A percentile compares a stretch with the other conserved stretches of the same genome.
These are phyloP conservation scores for Pisolithus albus DNA, from an alignment of 768 basidiomycete species.

Conservation along the genomic window DNA sequence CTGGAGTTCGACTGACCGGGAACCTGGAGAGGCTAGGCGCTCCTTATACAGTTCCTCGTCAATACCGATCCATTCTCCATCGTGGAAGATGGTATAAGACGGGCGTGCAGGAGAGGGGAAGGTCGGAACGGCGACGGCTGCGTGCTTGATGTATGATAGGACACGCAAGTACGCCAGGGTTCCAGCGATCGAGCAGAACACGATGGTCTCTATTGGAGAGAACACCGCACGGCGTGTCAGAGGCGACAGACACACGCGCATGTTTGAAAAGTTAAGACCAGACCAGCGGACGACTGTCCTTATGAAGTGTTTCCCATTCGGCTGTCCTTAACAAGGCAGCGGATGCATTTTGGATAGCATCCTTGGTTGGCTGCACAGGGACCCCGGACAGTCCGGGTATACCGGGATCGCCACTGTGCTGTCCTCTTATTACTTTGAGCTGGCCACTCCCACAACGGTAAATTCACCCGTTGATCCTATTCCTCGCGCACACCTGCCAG, in stretches of 20 bases:
- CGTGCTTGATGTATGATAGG: conserved; percentile 83
- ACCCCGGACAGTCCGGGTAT: too few relatives aligned
- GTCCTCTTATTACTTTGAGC: too few relatives aligned
- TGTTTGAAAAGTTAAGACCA: conserved; percentile 9
- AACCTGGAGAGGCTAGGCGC: conserved; percentile 21
- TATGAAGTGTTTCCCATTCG: too few relatives aligned
- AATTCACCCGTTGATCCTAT: too few relatives aligned
- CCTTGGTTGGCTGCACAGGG: too few relatives aligned
- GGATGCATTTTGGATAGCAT: too few relatives aligned
- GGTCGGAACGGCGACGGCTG: conserved; percentile 63
- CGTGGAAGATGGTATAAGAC: conserved; percentile 45
- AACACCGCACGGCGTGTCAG: conserved; percentile 68
- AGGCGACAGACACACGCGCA: conserved; percentile 60
- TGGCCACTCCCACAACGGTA: too few relatives aligned
- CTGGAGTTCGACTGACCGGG: conserved; percentile 59
- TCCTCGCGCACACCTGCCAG: too few relatives aligned
- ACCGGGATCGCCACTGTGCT: too few relatives aligned
- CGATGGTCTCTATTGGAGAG: conserved; percentile 84
- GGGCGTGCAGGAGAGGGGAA: conserved; percentile 44
- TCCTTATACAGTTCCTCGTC: conserved; percentile 48
- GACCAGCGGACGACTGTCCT: too few relatives aligned
- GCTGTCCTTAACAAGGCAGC: too few relatives aligned
- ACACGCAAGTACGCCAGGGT: conserved; percentile 95
- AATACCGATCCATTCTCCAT: conserved; percentile 58
- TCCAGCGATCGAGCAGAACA: conserved; percentile 79